phyloP scores from a whole-genome alignment of 225 moss, liverwort and hornwort species.

The Takakia lepidozioides region DNA sequence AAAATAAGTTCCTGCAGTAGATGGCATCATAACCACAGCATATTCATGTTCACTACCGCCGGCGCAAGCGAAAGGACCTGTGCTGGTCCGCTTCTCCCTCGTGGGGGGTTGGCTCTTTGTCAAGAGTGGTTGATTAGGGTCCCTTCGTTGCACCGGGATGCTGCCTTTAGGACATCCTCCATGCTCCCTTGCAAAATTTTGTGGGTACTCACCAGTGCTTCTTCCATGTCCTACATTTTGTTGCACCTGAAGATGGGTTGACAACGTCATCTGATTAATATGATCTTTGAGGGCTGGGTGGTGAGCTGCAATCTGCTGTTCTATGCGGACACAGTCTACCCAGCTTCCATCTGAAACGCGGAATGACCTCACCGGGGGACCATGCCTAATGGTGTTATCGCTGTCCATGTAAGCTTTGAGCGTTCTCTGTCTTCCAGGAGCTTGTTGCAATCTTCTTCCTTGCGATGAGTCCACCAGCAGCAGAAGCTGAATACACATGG shows the following conservation, averaged over 20 bases:
- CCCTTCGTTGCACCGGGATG: conserved; percentile 7
- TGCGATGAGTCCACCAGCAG: conserved; percentile 2
- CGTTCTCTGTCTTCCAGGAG: background rate
- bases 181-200: conserved; percentile 7
- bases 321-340: conserved; percentile 9
- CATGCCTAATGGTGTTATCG: conserved; percentile 3
- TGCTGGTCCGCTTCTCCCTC: background rate
- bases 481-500: background rate
- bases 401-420: conserved; percentile 4
- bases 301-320: conserved; percentile 9
- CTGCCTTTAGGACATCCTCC: conserved; percentile 5
- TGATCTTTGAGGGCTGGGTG: conserved; percentile 7
- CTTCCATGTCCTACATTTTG: background rate
- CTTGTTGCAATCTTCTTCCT: conserved; percentile 3
- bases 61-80: background rate
- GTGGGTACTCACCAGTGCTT: background rate
- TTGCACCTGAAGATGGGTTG: background rate
- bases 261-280: conserved; percentile 1
- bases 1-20: background rate
- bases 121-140: background rate
- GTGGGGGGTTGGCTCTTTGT: conserved; percentile 3
- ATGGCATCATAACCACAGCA: too few species aligned
- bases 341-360: conserved; percentile 9
- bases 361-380: conserved; percentile 8
- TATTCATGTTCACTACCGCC: background rate